phyloP scores from a whole-genome alignment of 2,329 filamentous ascomycete genomes.

The Furcasterigmium sp. region DNA sequence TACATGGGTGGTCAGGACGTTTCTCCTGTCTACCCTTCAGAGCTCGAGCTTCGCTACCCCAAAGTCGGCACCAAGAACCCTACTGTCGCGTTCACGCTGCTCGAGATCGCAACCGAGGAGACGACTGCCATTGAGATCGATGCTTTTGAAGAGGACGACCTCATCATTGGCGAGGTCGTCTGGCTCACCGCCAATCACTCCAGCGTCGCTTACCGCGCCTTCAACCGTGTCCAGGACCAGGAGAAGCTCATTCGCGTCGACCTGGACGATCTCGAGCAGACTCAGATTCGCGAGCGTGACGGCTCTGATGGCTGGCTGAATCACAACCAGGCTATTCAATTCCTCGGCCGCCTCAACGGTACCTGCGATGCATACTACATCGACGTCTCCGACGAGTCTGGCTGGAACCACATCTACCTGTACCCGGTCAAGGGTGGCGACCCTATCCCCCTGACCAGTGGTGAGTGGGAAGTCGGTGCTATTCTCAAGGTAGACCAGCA shows the following conservation, averaged over 20 bases:
- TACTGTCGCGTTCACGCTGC: slow-evolving; percentile 54
- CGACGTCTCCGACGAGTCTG: slow-evolving; percentile 60
- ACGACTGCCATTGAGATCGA: slow-evolving; percentile 43
- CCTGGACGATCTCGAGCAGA: slow-evolving; percentile 37
- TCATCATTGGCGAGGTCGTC: slow-evolving; percentile 62
- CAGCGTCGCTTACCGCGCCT: slow-evolving; percentile 59
- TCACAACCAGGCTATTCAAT: slow-evolving; percentile 50
- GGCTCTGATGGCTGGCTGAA: slow-evolving; percentile 59
- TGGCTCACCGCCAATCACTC: slow-evolving; percentile 60
- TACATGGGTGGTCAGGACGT: slow-evolving; percentile 55
- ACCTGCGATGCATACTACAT: slow-evolving; percentile 48
- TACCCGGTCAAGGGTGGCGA: slow-evolving; percentile 52
- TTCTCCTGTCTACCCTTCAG: slow-evolving; percentile 55
- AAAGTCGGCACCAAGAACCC: slow-evolving; percentile 66
- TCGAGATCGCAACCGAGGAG: slow-evolving; percentile 44
- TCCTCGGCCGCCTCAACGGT: slow-evolving; percentile 40
- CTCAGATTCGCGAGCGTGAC: slow-evolving; percentile 49
- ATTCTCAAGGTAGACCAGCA: slow-evolving; percentile 55
- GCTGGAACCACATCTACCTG: slow-evolving; percentile 62
- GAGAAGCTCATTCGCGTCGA: slow-evolving; percentile 59
- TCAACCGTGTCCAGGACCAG: slow-evolving; percentile 62
- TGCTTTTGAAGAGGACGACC: slow-evolving; percentile 53
- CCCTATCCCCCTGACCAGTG: slow-evolving; percentile 53
- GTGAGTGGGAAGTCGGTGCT: slow-evolving; percentile 59
- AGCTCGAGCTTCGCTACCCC: slow-evolving; percentile 61